These are phyloP conservation scores for Apiosordaria backusii DNA, from an alignment of 495 filamentous ascomycete genomes.

Conservation along the genomic window DNA sequence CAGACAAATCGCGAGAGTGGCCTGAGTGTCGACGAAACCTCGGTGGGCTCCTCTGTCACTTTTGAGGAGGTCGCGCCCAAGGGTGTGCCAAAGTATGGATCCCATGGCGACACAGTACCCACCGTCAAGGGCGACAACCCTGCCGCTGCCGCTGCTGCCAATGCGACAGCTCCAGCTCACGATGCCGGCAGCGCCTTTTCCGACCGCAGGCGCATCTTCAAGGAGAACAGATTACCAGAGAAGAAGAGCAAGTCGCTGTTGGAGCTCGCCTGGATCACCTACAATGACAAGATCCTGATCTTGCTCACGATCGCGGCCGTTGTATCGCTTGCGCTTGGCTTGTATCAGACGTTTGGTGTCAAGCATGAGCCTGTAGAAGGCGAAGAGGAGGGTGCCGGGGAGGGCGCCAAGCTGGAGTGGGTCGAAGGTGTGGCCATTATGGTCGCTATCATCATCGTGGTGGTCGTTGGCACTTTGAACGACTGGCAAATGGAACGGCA, in stretches of 20 bases:
- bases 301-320: conserved; percentile 67
- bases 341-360: conserved; percentile 62
- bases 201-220: conserved; percentile 64
- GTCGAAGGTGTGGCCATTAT: conserved; percentile 78
- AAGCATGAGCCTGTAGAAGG: no score
- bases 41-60: conserved; percentile 52
- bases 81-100: conserved; percentile 32
- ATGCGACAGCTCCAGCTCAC: conserved; percentile 6
- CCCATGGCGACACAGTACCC: conserved; percentile 26
- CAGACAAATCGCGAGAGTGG: conserved; percentile 61
- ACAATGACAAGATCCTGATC: conserved; percentile 82
- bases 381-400: no score
- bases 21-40: conserved; percentile 61
- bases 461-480: conserved; percentile 68
- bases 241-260: conserved; percentile 71
- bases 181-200: conserved; percentile 40
- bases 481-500: conserved; percentile 82
- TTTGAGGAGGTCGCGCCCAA: conserved; percentile 53
- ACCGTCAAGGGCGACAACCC: conserved; percentile 17
- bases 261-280: conserved; percentile 75
- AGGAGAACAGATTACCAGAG: conserved; percentile 68
- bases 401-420: conserved; percentile 63
- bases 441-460: conserved; percentile 72
- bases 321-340: conserved; percentile 67
- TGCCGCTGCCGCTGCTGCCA: conserved; percentile 9